phyloP scores from a whole-genome alignment of 495 filamentous ascomycete species.

The Cryomyces antarcticus region DNA sequence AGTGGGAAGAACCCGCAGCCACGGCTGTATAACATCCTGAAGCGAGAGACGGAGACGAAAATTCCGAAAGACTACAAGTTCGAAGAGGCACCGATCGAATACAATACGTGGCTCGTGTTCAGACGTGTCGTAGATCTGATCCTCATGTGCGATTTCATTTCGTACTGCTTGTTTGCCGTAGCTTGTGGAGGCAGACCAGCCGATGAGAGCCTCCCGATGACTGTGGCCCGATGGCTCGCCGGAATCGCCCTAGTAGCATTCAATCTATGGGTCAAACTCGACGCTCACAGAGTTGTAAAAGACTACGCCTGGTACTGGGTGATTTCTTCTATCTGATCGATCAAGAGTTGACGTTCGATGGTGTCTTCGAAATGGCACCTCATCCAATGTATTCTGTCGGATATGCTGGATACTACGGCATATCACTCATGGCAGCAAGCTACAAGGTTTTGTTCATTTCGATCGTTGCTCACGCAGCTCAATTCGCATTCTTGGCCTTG shows the following conservation, averaged over 20 bases:
- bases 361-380: constrained; percentile 96
- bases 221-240: constrained; percentile 53
- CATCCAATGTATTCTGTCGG: constrained; percentile 99
- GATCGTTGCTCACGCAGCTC: constrained; percentile 80
- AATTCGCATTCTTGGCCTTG: constrained; percentile 74
- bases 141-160: constrained; percentile 94
- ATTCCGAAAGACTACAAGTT: constrained; percentile 89
- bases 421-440: constrained; percentile 95
- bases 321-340: constrained; percentile 99
- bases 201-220: constrained; percentile 48
- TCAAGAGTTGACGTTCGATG: constrained; percentile 92
- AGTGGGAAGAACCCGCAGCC: constrained; percentile 66
- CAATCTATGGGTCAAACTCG: constrained; percentile 97
- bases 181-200: constrained; percentile 59
- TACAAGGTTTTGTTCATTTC: constrained; percentile 95
- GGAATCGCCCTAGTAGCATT: constrained; percentile 71
- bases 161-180: constrained; percentile 87
- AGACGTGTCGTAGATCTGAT: constrained; percentile 87
- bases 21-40: constrained; percentile 59
- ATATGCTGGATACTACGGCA: constrained; percentile 94
- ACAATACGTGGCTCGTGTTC: constrained; percentile 97
- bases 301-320: constrained; percentile 99
- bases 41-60: constrained; percentile 79
- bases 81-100: constrained; percentile 81
- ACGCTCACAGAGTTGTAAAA: constrained; percentile 96